Evolutionary conservation across 495 filamentous ascomycete species (phyloP).

Genomic region (Aspergillus biplanus): DNA sequence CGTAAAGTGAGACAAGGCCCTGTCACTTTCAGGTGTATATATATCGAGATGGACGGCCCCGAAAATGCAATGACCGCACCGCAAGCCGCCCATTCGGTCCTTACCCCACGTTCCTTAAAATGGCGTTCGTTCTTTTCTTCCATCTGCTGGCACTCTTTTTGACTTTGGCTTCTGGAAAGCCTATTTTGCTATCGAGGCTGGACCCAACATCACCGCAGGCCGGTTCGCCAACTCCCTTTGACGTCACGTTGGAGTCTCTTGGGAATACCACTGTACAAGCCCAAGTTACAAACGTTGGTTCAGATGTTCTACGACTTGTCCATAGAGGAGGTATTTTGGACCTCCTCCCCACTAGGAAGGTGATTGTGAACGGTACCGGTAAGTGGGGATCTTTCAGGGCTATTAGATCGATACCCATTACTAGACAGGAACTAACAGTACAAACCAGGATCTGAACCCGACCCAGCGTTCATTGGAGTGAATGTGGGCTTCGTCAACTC

Average conservation of each 20-base stretch:
- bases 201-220: constrained; percentile 21
- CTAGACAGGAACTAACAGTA: background rate
- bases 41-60: background rate
- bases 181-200: constrained; percentile 25
- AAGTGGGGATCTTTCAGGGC: background rate
- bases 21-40: background rate
- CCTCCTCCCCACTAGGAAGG: constrained; percentile 22
- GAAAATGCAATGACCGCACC: background rate
- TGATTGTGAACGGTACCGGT: constrained; percentile 20
- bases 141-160: constrained; percentile 20
- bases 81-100: constrained; percentile 7
- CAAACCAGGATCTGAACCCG: constrained; percentile 1
- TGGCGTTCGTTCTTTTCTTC: constrained; percentile 23
- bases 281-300: constrained; percentile 19
- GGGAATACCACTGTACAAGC: constrained; percentile 25
- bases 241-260: constrained; percentile 19
- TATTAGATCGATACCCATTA: background rate
- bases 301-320: constrained; percentile 19
- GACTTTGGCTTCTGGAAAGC: constrained; percentile 29
- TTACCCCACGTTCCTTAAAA: constrained; percentile 17
- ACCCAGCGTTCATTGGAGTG: constrained; percentile 21
- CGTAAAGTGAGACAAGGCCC: background rate
- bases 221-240: constrained; percentile 16
- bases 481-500: constrained; percentile 21
- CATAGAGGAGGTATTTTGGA: constrained; percentile 24